A percentile compares a stretch with the other conserved stretches of the same genome.
Evolutionary conservation across 1,139 yeast species (phyloP).

Genomic region (Pichia sp.): DNA sequence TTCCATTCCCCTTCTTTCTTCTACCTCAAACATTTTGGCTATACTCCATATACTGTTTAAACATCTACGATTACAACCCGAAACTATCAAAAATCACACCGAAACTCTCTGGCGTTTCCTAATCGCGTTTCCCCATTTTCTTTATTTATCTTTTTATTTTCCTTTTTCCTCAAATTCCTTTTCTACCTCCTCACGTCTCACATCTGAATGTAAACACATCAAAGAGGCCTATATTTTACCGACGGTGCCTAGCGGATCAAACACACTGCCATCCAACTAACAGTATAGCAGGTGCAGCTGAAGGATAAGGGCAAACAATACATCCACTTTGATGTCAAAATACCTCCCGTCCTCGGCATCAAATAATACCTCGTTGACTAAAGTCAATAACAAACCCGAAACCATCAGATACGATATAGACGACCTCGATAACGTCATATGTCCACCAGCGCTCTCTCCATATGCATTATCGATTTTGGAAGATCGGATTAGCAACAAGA

Average conservation of each 20-base stretch:
- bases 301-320: not conserved
- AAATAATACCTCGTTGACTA: constrained; percentile 10
- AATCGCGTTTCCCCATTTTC: no score
- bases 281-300: not conserved
- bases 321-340: constrained; percentile 5
- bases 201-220: not conserved
- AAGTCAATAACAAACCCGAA: constrained; percentile 1
- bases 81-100: no score
- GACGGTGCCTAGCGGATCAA: not conserved
- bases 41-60: no score
- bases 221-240: not conserved
- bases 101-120: no score
- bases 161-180: no score
- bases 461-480: constrained; percentile 44
- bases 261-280: not conserved
- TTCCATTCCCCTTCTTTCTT: not conserved
- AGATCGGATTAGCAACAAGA: constrained; percentile 19
- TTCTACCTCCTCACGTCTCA: no score
- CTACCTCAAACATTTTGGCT: no score
- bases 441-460: constrained; percentile 64
- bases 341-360: constrained; percentile 15
- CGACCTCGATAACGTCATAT: constrained; percentile 42
- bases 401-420: constrained; percentile 10
- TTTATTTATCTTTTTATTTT: no score
- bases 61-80: no score